Evolutionary conservation across 768 basidiomycete species (phyloP).

Genomic region (Leccinum rimulosum): DNA sequence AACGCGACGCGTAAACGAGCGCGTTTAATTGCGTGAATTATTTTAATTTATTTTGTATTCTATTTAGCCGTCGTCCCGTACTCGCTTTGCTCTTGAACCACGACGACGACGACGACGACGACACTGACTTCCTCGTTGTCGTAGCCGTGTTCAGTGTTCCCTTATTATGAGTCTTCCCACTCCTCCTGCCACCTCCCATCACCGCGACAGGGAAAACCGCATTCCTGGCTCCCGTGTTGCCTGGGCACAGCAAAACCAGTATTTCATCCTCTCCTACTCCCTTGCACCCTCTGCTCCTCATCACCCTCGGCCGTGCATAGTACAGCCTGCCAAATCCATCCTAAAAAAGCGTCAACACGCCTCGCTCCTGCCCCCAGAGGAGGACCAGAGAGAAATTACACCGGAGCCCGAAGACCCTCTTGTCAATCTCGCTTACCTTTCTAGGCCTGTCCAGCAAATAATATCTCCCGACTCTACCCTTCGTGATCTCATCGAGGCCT

Average conservation of each 20-base stretch:
- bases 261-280: conserved; percentile 39
- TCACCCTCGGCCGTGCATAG: conserved; percentile 36
- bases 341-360: conserved; percentile 51
- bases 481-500: conserved; percentile 67
- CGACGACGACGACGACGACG: conserved; percentile 16
- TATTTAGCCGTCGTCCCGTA: conserved; percentile 13
- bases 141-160: conserved; percentile 8
- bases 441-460: conserved; percentile 61
- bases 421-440: conserved; percentile 59
- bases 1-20: conserved; percentile 42
- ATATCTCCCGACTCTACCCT: conserved; percentile 46
- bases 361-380: conserved; percentile 39
- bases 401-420: conserved; percentile 77
- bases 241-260: conserved; percentile 53
- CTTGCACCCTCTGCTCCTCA: conserved; percentile 22
- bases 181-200: conserved; percentile 59
- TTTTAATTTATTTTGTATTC: conserved; percentile 20
- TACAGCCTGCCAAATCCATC: conserved; percentile 61
- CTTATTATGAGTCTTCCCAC: conserved; percentile 50
- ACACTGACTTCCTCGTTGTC: conserved; percentile 4
- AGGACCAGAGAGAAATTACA: conserved; percentile 56
- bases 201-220: conserved; percentile 52
- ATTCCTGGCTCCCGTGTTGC: conserved; percentile 41
- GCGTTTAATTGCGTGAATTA: conserved; percentile 35
- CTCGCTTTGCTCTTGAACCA: conserved; percentile 8